phyloP scores from a whole-genome alignment of 768 basidiomycete genomes.

The Rhodotorula diobovata region DNA sequence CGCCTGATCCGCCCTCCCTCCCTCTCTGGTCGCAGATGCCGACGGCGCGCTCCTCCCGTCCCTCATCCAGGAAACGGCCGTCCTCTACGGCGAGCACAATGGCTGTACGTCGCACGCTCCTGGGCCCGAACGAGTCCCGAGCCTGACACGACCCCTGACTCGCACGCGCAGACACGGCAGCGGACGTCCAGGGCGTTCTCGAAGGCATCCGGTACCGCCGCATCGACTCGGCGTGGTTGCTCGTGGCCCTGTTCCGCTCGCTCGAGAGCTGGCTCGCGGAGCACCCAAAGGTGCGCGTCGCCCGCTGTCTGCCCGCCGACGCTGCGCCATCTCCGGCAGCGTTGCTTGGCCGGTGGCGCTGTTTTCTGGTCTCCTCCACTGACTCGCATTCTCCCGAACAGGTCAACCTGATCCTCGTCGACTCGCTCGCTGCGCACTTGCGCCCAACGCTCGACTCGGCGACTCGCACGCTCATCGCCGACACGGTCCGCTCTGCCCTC shows the following conservation, averaged over 20 bases:
- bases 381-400: neutral
- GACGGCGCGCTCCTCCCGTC: constrained; percentile 19
- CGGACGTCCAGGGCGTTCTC: neutral
- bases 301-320: neutral
- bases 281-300: constrained; percentile 8
- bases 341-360: no score
- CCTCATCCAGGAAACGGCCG: constrained; percentile 8
- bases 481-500: constrained; percentile 10
- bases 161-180: neutral
- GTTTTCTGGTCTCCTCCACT: neutral
- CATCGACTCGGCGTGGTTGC: constrained; percentile 24
- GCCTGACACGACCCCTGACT: neutral
- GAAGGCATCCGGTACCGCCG: constrained; percentile 17
- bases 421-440: constrained; percentile 22
- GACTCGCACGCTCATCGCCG: constrained; percentile 6
- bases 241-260: constrained; percentile 18
- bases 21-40: neutral
- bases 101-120: neutral
- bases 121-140: accelerated
- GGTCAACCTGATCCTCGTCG: constrained; percentile 31
- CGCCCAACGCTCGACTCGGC: constrained; percentile 13
- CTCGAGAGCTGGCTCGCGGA: constrained; percentile 16
- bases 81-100: constrained; percentile 1
- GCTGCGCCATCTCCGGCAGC: neutral
- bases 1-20: neutral